Percentiles rank a stretch among this genome's conserved stretches.
Conservation (phyloP, 371 early-diverging fungal species). For the Lichtheimia ramosa region DNA sequence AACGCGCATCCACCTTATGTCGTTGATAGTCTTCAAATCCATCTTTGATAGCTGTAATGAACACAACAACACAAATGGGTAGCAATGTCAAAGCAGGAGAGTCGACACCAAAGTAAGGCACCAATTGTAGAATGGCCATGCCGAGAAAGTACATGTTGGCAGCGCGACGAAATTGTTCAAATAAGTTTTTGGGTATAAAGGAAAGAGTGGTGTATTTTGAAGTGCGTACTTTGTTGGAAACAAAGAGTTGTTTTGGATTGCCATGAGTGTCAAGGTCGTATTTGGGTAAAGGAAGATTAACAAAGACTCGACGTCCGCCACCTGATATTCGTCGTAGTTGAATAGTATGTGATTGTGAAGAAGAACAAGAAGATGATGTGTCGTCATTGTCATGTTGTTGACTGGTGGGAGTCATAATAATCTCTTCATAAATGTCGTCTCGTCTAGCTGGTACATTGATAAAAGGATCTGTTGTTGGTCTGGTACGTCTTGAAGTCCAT, state of each 20-base stretch:
- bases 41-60: slow-evolving; percentile 92
- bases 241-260: slow-evolving; percentile 48
- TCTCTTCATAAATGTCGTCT: slow-evolving; percentile 19
- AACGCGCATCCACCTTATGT: slow-evolving; percentile 84
- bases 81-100: slow-evolving; percentile 77
- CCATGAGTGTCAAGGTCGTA: slow-evolving; percentile 53
- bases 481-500: not conserved
- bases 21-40: slow-evolving; percentile 96
- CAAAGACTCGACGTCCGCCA: slow-evolving; percentile 62
- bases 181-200: slow-evolving; percentile 96
- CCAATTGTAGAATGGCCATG: slow-evolving; percentile 88
- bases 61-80: slow-evolving; percentile 88
- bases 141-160: slow-evolving; percentile 97
- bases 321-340: slow-evolving; percentile 29
- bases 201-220: slow-evolving; percentile 90
- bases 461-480: not conserved
- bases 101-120: slow-evolving; percentile 79
- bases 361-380: not conserved
- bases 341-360: slow-evolving; percentile 10
- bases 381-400: not conserved
- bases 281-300: slow-evolving; percentile 65
- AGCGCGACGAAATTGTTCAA: slow-evolving; percentile 93
- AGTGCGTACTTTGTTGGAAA: slow-evolving; percentile 75
- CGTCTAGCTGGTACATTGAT: slow-evolving; percentile 3
- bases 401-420: slow-evolving; percentile 7